Evolutionary conservation across 345 rosid species (phyloP), one percentile per base, ranked within the genome.

Genomic region (Angophora floribunda): DNA sequence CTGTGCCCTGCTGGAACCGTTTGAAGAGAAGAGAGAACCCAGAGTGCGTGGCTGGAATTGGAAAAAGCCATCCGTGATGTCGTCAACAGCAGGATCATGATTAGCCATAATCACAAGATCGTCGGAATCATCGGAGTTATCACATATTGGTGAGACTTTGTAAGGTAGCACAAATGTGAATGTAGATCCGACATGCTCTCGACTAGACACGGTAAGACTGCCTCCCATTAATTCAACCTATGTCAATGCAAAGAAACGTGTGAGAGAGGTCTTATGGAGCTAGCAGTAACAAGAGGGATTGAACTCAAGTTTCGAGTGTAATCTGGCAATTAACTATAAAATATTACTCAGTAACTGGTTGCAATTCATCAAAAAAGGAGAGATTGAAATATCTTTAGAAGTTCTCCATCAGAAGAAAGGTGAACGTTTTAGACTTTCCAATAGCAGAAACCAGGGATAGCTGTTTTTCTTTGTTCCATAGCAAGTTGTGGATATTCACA

Each of bases 221-320:
- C 99, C 99, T 8, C 99, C 99, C 99, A 98, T 98, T 92, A 98
- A 92, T 92, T 98, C 97, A 89, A 97, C 98, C 99, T 97, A 87
- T 87, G 82, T 52, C 52, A 89, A 50, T 88, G 86, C 89, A 52
- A 88, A 75, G 90, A 86, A 86, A 12, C 86, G 90, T 61, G 90
- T 85, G 53, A 32, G 45, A 86, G 52, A 55, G 32, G 51, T 82
- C 79, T 44, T 9, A 53, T 45, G 22, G 26, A 47, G 12, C 26
- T 30, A 15, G 41, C 17, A 17, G 51, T 51, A 70, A 70, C 52
- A 61, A 41, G 47, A 57, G 51, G n/a, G 51, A 36, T 53, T 52
- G 52, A 87, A 78, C 51, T 47, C 30, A 49, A 61, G 55, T 26
- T n/a, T 63, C 7, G 36, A 63, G 19, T 63, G 75, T n/a, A 63